phyloP scores from a whole-genome alignment of 2,329 filamentous ascomycete genomes.

The Davidsoniella neocaledoniae region DNA sequence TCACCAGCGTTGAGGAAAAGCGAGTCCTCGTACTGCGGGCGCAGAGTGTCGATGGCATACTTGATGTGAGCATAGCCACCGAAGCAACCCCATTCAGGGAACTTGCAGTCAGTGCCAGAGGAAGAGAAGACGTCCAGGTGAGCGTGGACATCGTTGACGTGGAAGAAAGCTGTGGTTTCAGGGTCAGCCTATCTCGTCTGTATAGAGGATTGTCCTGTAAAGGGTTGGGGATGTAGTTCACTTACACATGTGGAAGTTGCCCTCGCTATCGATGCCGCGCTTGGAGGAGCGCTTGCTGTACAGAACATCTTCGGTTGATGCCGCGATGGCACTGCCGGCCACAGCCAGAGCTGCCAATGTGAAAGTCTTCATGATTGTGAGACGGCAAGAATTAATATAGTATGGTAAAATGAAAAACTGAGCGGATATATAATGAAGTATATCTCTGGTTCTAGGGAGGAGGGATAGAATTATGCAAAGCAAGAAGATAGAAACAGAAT shows the following conservation, averaged over 20 bases:
- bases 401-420: neutral
- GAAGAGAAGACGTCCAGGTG: constrained; percentile 47
- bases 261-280: constrained; percentile 30
- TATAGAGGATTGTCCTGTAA: neutral
- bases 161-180: constrained; percentile 36
- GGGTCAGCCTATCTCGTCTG: too few relatives aligned
- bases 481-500: neutral
- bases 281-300: constrained; percentile 31
- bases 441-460: neutral
- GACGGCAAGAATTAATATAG: neutral
- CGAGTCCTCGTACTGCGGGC: constrained; percentile 40
- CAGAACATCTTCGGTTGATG: constrained; percentile 27
- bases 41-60: constrained; percentile 38
- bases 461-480: neutral
- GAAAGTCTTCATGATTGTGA: constrained; percentile 6
- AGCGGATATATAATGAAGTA: neutral
- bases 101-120: constrained; percentile 44
- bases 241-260: constrained; percentile 36
- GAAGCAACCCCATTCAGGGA: constrained; percentile 39
- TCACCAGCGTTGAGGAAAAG: constrained; percentile 51
- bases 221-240: neutral
- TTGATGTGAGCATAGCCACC: constrained; percentile 50
- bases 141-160: constrained; percentile 53
- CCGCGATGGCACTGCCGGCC: constrained; percentile 15
- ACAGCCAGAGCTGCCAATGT: constrained; percentile 14